Evolutionary conservation across 1,284 basidiomycete genomes (phyloP), one percentile per base, ranked within the genome.

Genomic region (Rugosomyces carneus): DNA sequence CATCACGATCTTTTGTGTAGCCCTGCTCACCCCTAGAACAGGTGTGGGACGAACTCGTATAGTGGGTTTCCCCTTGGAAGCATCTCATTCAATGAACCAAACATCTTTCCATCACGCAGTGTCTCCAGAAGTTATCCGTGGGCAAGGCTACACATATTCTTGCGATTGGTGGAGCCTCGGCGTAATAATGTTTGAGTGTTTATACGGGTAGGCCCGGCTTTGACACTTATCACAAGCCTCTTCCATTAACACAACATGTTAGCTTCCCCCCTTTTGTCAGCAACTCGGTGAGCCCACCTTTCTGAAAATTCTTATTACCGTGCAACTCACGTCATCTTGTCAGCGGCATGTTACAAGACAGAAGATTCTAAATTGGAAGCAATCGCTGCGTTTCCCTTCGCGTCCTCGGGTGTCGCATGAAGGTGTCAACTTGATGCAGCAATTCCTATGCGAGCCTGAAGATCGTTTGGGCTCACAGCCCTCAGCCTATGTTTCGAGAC

Each of bases 111-210:
- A 27, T n/a, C 32, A 43, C 32, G 47, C 65, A 85, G 89, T 91
- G 91, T 93, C 90, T 8, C 92, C 93, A 24, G 95, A 98, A 64
- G 94, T 98, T 34, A 90, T 99, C 57, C 80, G 93, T 58, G 86
- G 87, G 15, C 84, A 88, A 60, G 94, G 93, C 19, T 98, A 98
- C 66, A 84, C 89, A 39, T 94, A 90, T 66, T 89, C 87, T 27
- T 96, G 92, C 62, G 94, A 98, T 62, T 98, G 93, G 93, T 98
- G 95, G 94, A 93, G 89, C 62, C 75, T 97, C 40, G 93, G 93
- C 18, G 87, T 95, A 44, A 95, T 96, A 61, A 84, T 92, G 79
- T 90, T 83, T 58, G 89, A 93, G 64, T 92, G 89, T 60, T 70
- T 93, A 59, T 93, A 90, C 57, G 90, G 89, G 84, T 88, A 62